Evolutionary conservation across 495 filamentous ascomycete species (phyloP).

Genomic region (Neurospora sp.): DNA sequence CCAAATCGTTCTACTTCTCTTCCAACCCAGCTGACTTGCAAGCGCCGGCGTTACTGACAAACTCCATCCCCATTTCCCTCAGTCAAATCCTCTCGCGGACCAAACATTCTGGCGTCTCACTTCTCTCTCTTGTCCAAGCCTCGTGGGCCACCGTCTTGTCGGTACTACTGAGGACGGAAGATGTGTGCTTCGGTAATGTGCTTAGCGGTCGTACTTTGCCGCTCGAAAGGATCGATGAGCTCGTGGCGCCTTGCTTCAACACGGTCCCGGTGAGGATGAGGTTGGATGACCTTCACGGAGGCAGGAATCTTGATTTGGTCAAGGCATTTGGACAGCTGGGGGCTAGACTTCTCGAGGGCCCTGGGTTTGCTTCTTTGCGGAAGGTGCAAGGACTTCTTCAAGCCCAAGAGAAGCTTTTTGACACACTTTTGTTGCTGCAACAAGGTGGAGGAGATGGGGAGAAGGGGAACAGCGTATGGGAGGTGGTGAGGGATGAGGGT

Average conservation of each 20-base stretch:
- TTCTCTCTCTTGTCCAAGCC: constrained; percentile 56
- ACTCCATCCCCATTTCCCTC: constrained; percentile 19
- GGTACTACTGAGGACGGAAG: constrained; percentile 37
- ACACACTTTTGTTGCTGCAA: constrained; percentile 69
- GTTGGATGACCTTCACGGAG: constrained; percentile 22
- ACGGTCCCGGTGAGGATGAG: constrained; percentile 68
- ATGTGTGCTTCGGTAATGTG: constrained; percentile 78
- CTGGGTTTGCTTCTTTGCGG: not conserved
- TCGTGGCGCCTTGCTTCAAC: constrained; percentile 82
- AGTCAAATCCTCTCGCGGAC: constrained; percentile 35
- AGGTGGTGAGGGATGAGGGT: constrained; percentile 53
- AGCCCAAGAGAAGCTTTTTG: constrained; percentile 41
- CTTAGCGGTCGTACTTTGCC: constrained; percentile 61
- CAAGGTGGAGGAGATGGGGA: constrained; percentile 18
- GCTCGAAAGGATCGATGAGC: constrained; percentile 52
- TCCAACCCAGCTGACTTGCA: not conserved
- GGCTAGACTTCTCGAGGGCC: not conserved
- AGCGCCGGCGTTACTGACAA: not conserved
- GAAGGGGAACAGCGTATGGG: constrained; percentile 42
- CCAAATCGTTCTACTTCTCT: not conserved
- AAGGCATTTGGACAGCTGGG: constrained; percentile 36
- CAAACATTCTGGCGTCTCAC: constrained; percentile 44
- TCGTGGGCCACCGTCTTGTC: constrained; percentile 56
- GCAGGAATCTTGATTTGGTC: constrained; percentile 41
- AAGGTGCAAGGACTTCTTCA: not conserved